Evolutionary conservation across 2,329 filamentous ascomycete species (phyloP).

Genomic region (Diaporthe vexans): DNA sequence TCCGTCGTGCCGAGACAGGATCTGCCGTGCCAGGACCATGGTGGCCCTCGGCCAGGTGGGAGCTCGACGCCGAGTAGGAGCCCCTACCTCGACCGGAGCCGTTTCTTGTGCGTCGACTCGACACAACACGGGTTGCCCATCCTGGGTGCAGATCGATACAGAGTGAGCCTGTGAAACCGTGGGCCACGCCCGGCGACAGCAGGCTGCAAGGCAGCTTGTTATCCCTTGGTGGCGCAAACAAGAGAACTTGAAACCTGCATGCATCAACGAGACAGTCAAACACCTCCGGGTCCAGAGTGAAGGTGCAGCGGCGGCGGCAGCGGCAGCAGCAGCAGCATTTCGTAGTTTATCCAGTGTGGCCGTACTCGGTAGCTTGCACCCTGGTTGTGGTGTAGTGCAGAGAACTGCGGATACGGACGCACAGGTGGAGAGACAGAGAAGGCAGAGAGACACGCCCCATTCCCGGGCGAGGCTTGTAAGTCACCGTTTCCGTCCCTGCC

Average conservation of each 20-base stretch:
- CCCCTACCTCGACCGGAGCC: slow-evolving; percentile 27
- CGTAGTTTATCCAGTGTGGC: not conserved
- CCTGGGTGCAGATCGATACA: slow-evolving; percentile 24
- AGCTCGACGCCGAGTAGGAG: slow-evolving; percentile 12
- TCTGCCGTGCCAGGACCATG: slow-evolving; percentile 35
- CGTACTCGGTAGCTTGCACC: not conserved
- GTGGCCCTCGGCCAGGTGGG: slow-evolving; percentile 1
- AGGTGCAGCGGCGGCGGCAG: not conserved
- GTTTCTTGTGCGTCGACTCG: slow-evolving; percentile 29
- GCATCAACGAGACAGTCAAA: slow-evolving; percentile 22
- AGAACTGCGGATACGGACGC: not conserved
- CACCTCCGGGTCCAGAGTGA: not conserved
- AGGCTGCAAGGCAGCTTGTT: not conserved
- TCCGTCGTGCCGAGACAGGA: slow-evolving; percentile 39
- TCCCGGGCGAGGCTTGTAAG: slow-evolving; percentile 35
- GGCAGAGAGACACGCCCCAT: not conserved
- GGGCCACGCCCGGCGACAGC: slow-evolving; percentile 34
- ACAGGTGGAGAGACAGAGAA: not conserved
- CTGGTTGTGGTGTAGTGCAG: too few relatives aligned
- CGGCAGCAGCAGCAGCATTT: not conserved
- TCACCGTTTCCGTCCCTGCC: slow-evolving; percentile 37
- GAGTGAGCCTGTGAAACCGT: slow-evolving; percentile 23
- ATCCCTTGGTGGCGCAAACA: slow-evolving; percentile 1
- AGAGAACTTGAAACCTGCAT: slow-evolving; percentile 29
- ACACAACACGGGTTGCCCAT: slow-evolving; percentile 32